These are phyloP conservation scores for Pseudofabraea citricarpa DNA, from an alignment of 2,329 filamentous ascomycete genomes.

Conservation along the genomic window DNA sequence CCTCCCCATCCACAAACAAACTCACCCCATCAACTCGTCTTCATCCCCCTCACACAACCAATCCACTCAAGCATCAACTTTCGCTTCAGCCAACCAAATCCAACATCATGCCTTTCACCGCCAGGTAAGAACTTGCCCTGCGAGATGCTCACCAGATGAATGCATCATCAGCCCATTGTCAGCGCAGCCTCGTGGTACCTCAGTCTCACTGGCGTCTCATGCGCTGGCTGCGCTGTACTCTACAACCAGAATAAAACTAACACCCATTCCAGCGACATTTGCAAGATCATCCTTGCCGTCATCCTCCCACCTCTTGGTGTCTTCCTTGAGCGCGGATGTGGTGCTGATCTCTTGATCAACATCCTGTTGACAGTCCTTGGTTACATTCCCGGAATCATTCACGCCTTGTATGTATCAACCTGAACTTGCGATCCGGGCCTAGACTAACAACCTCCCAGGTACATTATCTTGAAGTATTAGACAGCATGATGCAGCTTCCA, in stretches of 20 bases:
- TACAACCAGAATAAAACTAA: conserved; percentile 9
- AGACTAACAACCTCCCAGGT: conserved; percentile 37
- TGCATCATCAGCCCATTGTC: conserved; percentile 1
- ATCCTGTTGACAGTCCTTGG: conserved; percentile 76
- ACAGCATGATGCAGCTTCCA: not conserved
- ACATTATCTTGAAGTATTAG: conserved; percentile 90
- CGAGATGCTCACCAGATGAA: not conserved
- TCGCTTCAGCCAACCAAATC: not conserved
- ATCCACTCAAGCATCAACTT: not conserved
- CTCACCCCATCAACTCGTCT: not conserved
- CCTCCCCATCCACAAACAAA: not conserved
- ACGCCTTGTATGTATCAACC: conserved; percentile 78
- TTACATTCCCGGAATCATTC: conserved; percentile 78
- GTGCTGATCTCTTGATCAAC: conserved; percentile 86
- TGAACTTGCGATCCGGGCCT: too few relatives aligned
- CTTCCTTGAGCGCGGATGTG: conserved; percentile 90
- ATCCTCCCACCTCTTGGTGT: conserved; percentile 87
- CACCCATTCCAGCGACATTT: conserved; percentile 54
- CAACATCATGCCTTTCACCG: conserved; percentile 50
- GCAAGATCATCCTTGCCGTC: conserved; percentile 84
- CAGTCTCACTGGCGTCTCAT: not conserved
- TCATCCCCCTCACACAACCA: not conserved
- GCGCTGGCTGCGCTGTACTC: not conserved
- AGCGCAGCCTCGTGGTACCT: not conserved
- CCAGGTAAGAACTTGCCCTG: conserved; percentile 36